These are phyloP conservation scores for Mentha longifolia DNA, from an alignment of 257 asterid species.

Conservation along the genomic window DNA sequence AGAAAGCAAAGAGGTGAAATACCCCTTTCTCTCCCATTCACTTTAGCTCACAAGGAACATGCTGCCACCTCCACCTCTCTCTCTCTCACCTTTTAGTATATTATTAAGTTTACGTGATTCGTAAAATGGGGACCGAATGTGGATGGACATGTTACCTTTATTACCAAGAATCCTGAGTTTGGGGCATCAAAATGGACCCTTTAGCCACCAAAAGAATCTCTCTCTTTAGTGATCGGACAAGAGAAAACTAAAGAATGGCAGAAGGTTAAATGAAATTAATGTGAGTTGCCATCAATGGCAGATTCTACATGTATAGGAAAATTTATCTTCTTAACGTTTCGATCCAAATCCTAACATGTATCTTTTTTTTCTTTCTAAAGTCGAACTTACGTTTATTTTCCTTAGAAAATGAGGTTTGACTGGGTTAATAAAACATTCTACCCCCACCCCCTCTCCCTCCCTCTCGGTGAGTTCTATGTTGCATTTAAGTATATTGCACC, in stretches of 20 bases:
- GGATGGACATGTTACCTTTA: slow-evolving; percentile 18
- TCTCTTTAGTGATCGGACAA: not conserved
- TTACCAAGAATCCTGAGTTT: slow-evolving; percentile 3
- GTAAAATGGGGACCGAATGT: slow-evolving; percentile 9
- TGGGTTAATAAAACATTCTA: not conserved
- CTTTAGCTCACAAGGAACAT: slow-evolving; percentile 35
- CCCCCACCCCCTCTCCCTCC: not conserved
- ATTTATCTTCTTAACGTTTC: not conserved
- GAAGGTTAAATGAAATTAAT: not conserved
- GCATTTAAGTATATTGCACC: too few relatives aligned
- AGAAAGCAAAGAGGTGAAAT: slow-evolving; percentile 35
- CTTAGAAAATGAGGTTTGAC: not conserved
- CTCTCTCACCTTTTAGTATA: not conserved
- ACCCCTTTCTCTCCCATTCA: slow-evolving; percentile 29
- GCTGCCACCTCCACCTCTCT: slow-evolving; percentile 16
- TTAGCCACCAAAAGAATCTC: slow-evolving; percentile 22
- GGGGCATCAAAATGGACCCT: slow-evolving; percentile 24
- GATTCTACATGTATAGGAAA: not conserved
- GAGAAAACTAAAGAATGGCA: not conserved
- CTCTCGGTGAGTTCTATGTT: too few relatives aligned
- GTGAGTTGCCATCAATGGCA: not conserved
- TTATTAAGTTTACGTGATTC: slow-evolving; percentile 13
- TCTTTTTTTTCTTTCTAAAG: not conserved
- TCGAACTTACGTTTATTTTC: not conserved
- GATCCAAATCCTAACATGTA: not conserved